Evolutionary conservation across 2,329 filamentous ascomycete genomes (phyloP), one percentile per base, ranked within the genome.

Genomic region (Aureobasidium subglaciale): DNA sequence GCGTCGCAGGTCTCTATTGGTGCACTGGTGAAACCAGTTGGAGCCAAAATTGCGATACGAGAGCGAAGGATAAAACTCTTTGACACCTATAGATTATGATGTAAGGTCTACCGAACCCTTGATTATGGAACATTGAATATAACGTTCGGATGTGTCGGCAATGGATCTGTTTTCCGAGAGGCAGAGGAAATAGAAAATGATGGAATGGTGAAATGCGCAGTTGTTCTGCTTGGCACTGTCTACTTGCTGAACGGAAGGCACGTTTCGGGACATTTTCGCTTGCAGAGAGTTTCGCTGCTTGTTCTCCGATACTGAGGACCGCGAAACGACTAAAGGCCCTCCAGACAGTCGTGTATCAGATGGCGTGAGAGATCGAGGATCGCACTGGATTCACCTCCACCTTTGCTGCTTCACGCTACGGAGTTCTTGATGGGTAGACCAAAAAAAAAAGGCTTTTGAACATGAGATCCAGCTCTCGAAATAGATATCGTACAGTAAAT

Each of bases 401-500:
- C 25, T 25, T 13, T 34, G 20, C 16, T 32, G 18, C 43, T 48
- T 48, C 43, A 48, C 43, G 43, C 27, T 48, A 48, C 43, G 43
- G 29, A 34, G 18, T 48, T 7, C 10, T 34, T 13, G 18, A 37
- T 15, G 30, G 16, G n/a, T n/a, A n/a, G n/a, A n/a, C n/a, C n/a
- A n/a, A 35, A 55, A 9, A 16, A 45, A 48, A 25, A 52, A 24
- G 56, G 35, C 42, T 22, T 37, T 18, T 46, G 57, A 48, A 56
- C 25, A 48, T 48, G 52, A 54, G 43, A 49, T 46, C 40, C 41
- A 24, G 20, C 41, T 54, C 32, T 41, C 40, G 41, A 13, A 37
- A 43, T 55, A 55, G 38, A 42, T 53, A 55, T 55, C 11, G 50
- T 55, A 55, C 50, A 55, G 29, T 55, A 45, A 55, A 55, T 55